Conservation (phyloP, 441 rosid genomes). For the Corymbia citriodora region DNA sequence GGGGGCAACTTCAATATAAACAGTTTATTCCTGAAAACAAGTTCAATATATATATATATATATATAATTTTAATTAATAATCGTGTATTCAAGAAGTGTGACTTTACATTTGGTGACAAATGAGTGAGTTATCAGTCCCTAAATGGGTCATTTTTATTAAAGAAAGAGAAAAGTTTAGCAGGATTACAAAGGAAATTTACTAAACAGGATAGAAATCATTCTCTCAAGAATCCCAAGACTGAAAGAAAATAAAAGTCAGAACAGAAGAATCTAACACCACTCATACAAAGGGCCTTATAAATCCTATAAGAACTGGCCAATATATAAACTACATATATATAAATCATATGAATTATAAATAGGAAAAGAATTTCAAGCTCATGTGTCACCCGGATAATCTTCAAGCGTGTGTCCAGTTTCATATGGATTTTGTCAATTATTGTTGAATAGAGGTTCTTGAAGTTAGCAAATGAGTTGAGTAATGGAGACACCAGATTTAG, state of each 20-base stretch:
- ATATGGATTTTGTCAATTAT: not conserved
- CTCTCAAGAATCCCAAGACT: not conserved
- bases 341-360: not conserved
- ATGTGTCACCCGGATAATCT: not conserved
- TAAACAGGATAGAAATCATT: not conserved
- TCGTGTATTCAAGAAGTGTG: not conserved
- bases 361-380: not conserved
- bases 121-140: not conserved
- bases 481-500: not conserved
- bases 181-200: not conserved
- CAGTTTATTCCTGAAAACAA: not conserved
- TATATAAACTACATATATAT: not conserved
- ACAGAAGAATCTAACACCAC: not conserved
- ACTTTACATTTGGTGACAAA: not conserved
- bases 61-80: too few species aligned
- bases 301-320: not conserved
- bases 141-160: not conserved
- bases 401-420: not conserved
- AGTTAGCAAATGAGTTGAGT: not conserved
- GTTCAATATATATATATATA: not conserved
- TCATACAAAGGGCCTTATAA: not conserved
- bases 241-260: not conserved
- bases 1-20: not conserved
- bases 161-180: not conserved
- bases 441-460: not conserved